A percentile compares a stretch with the other conserved stretches of the same genome.
These are phyloP conservation scores for Letharia lupina DNA, from an alignment of 495 filamentous ascomycete genomes.

Conservation along the genomic window DNA sequence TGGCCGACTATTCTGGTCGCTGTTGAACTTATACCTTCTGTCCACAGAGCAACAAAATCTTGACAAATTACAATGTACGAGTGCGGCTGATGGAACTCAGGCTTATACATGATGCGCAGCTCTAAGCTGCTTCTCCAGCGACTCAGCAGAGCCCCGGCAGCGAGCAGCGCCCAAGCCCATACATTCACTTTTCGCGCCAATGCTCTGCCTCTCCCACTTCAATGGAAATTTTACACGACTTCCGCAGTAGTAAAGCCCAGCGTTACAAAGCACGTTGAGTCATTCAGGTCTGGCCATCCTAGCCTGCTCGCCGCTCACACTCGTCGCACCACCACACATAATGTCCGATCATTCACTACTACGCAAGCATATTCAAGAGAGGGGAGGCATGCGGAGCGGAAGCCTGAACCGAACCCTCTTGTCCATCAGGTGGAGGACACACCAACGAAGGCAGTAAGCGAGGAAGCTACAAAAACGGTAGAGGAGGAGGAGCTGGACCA, in stretches of 20 bases:
- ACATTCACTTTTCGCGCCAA: slow-evolving; percentile 2
- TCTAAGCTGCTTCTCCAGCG: slow-evolving; percentile 25
- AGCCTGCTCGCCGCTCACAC: not conserved
- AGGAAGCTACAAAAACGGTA: slow-evolving; percentile 21
- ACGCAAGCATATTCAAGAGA: slow-evolving; percentile 4
- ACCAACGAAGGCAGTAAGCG: slow-evolving; percentile 23
- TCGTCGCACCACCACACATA: not conserved
- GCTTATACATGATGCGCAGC: slow-evolving; percentile 23
- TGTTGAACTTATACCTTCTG: not conserved
- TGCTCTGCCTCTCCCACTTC: not conserved
- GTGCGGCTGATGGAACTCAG: slow-evolving; percentile 4
- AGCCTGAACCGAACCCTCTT: not conserved
- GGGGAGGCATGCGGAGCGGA: not conserved
- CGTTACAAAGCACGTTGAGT: not conserved
- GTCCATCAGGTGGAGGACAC: not conserved
- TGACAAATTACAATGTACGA: not conserved
- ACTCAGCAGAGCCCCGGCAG: slow-evolving; percentile 18
- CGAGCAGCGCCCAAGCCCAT: slow-evolving; percentile 9
- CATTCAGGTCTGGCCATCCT: not conserved
- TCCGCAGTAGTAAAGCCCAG: not conserved
- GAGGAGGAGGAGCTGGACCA: slow-evolving; percentile 33
- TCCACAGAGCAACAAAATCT: not conserved
- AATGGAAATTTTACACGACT: slow-evolving; percentile 2
- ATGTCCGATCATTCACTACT: slow-evolving; percentile 7
- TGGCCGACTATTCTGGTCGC: not conserved